These are phyloP conservation scores for Strobilomyces confusus DNA, from an alignment of 768 basidiomycete genomes.

Conservation along the genomic window DNA sequence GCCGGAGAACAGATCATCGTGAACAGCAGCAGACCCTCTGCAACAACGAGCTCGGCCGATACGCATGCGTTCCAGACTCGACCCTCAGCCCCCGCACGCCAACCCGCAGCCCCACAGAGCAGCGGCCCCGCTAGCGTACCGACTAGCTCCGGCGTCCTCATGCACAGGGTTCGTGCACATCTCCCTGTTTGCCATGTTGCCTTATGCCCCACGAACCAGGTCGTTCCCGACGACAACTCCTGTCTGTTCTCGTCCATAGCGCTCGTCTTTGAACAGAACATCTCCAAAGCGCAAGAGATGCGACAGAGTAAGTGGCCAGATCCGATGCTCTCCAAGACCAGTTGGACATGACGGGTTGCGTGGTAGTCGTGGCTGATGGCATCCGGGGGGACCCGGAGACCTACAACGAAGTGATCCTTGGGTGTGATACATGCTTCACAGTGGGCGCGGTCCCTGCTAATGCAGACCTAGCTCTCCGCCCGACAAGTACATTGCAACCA, in stretches of 20 bases:
- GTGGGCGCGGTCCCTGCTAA: background rate
- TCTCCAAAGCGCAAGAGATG: conserved; percentile 63
- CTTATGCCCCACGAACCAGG: conserved; percentile 32
- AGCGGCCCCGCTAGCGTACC: conserved; percentile 55
- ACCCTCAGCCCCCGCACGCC: conserved; percentile 14
- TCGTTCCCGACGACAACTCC: conserved; percentile 97
- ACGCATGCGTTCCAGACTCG: conserved; percentile 9
- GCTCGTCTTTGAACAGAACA: conserved; percentile 80
- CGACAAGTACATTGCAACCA: conserved; percentile 77
- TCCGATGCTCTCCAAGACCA: background rate
- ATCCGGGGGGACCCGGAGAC: conserved; percentile 67
- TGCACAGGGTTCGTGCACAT: conserved; percentile 56
- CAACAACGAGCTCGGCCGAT: conserved; percentile 9
- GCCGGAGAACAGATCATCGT: conserved; percentile 88
- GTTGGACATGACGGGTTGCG: conserved; percentile 5
- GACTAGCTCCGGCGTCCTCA: conserved; percentile 58
- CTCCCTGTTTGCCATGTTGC: conserved; percentile 1
- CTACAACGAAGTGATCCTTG: conserved; percentile 84
- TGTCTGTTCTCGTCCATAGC: conserved; percentile 90
- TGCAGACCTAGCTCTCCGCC: conserved; percentile 40
- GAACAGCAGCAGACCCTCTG: conserved; percentile 34
- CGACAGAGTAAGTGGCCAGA: conserved; percentile 57
- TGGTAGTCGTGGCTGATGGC: conserved; percentile 75
- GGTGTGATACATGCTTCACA: conserved; percentile 43
- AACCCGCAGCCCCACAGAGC: conserved; percentile 11